Evolutionary conservation across 257 asterid genomes (phyloP).

Genomic region (Hygrophila difformis): DNA sequence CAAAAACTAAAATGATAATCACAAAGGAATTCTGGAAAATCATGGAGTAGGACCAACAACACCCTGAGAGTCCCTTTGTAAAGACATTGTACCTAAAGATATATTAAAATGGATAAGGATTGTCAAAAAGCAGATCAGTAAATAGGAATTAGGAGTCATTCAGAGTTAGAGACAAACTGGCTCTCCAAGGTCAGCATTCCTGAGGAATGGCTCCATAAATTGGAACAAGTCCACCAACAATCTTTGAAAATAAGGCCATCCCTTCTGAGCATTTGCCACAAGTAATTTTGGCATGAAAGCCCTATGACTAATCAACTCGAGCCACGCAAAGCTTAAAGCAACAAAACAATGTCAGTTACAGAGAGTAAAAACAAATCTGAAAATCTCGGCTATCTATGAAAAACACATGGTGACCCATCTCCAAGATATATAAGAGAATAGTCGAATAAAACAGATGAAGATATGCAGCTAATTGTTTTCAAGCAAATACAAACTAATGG

Average conservation of each 20-base stretch:
- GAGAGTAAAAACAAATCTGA: neutral
- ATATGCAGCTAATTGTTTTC: no score
- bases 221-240: conserved; percentile 82
- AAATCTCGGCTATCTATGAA: no score
- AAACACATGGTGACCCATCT: no score
- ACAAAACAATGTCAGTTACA: conserved; percentile 21
- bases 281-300: conserved; percentile 98
- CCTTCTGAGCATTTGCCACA: conserved; percentile 77
- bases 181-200: conserved; percentile 88
- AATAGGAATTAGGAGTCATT: neutral
- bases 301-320: conserved; percentile 89
- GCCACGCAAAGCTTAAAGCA: conserved; percentile 93
- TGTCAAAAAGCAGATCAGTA: conserved; percentile 3
- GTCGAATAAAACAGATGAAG: no score
- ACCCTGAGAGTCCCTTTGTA: conserved; percentile 95
- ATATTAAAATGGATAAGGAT: conserved; percentile 4
- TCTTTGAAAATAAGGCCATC: conserved; percentile 92
- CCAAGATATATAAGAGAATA: no score
- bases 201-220: conserved; percentile 94
- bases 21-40: conserved; percentile 96
- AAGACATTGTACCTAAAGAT: conserved; percentile 60
- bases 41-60: conserved; percentile 91
- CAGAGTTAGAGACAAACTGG: conserved; percentile 45
- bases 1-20: conserved; percentile 99
- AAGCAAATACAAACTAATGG: no score